Percentiles rank a stretch among this genome's conserved stretches.
phyloP scores from a whole-genome alignment of 768 basidiomycete genomes.

The Nidularia sp. region DNA sequence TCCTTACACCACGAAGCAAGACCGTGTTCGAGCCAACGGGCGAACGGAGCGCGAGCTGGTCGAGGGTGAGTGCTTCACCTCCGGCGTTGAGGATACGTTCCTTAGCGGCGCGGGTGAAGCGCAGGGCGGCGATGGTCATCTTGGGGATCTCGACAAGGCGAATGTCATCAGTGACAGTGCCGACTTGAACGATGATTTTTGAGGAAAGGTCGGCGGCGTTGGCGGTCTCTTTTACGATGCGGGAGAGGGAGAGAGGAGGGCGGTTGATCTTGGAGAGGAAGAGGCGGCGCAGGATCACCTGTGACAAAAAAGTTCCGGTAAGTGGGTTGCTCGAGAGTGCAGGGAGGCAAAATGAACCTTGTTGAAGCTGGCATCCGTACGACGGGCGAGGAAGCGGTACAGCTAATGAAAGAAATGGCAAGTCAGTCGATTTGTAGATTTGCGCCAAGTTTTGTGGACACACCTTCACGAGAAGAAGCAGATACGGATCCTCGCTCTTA shows the following conservation, averaged over 20 bases:
- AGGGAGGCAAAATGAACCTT: constrained; percentile 44
- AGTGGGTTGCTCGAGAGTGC: too few species aligned
- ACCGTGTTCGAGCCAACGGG: constrained; percentile 96
- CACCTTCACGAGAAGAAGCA: constrained; percentile 97
- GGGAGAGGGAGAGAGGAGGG: constrained; percentile 91
- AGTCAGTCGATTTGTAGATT: background rate
- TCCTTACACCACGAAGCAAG: constrained; percentile 88
- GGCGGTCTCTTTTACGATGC: constrained; percentile 80
- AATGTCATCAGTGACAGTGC: constrained; percentile 93
- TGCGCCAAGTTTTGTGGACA: constrained; percentile 6
- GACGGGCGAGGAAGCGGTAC: constrained; percentile 97
- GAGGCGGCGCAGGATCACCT: constrained; percentile 93
- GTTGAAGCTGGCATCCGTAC: constrained; percentile 96
- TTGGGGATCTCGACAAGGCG: constrained; percentile 85
- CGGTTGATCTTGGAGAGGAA: constrained; percentile 98
- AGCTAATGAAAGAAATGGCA: constrained; percentile 48
- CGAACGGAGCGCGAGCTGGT: constrained; percentile 92
- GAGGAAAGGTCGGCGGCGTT: constrained; percentile 60
- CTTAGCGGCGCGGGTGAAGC: constrained; percentile 89
- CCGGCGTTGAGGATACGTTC: constrained; percentile 95
- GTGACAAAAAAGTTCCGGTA: constrained; percentile 2
- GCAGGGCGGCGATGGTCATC: constrained; percentile 88
- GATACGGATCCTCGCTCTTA: constrained; percentile 98
- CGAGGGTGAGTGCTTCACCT: constrained; percentile 91
- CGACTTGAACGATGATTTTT: constrained; percentile 87